A percentile compares a stretch with the other conserved stretches of the same genome.
phyloP scores from a whole-genome alignment of 148 eudicot species.

The Nyssa sinensis region DNA sequence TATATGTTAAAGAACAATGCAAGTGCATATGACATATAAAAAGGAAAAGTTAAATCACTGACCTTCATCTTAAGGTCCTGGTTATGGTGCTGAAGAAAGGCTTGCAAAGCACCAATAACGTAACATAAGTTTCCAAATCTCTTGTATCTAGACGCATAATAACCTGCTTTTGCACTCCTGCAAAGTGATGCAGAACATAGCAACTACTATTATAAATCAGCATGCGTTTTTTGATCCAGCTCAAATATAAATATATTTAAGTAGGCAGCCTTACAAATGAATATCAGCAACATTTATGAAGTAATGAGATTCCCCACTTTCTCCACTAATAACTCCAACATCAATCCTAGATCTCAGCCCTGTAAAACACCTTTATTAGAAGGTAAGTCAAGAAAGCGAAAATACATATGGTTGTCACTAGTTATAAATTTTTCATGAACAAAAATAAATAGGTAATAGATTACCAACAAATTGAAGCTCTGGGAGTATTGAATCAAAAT shows the following conservation, averaged over 20 bases:
- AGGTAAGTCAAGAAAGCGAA: constrained; percentile 9
- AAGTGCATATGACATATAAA: neutral
- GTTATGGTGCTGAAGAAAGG: constrained; percentile 83
- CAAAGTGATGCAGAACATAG: constrained; percentile 17
- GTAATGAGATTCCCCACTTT: constrained; percentile 64
- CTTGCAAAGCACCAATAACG: constrained; percentile 95
- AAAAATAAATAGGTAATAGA: neutral
- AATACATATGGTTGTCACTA: neutral
- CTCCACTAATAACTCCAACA: constrained; percentile 66
- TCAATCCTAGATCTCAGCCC: constrained; percentile 75
- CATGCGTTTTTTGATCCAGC: neutral
- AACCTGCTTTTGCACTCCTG: constrained; percentile 99
- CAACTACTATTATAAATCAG: neutral
- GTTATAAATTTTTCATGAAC: neutral
- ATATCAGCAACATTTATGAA: constrained; percentile 93
- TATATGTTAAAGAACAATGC: neutral
- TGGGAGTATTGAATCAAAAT: neutral
- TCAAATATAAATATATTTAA: neutral
- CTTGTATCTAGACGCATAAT: constrained; percentile 88
- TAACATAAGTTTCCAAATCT: constrained; percentile 89
- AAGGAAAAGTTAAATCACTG: neutral
- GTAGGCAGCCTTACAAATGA: constrained; percentile 70
- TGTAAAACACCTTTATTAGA: constrained; percentile 37
- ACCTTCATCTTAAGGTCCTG: constrained; percentile 83
- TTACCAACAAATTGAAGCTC: neutral